Percentiles rank a stretch among this genome's conserved stretches.
These are phyloP conservation scores for Erodium texanum DNA, from an alignment of 441 rosid species.

Conservation along the genomic window DNA sequence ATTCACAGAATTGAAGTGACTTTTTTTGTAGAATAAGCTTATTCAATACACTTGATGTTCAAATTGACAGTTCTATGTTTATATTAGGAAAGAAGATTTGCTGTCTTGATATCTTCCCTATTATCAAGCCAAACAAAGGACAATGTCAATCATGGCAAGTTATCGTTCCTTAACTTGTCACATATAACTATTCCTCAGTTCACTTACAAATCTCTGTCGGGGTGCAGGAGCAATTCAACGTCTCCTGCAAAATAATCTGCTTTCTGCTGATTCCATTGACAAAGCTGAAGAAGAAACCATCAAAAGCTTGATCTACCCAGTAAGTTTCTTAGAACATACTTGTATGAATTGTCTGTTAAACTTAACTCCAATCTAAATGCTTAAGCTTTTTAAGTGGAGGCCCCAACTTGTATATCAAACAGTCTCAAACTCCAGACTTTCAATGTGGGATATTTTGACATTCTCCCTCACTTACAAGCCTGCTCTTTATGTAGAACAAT, in stretches of 20 bases:
- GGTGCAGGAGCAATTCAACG: slow-evolving; percentile 77
- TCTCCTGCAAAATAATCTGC: slow-evolving; percentile 57
- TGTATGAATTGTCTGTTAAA: slow-evolving; percentile 8
- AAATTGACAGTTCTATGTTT: slow-evolving; percentile 9
- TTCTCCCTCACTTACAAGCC: not conserved
- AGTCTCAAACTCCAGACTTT: not conserved
- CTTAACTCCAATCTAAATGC: not conserved
- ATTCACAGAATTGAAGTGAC: not conserved
- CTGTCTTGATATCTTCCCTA: slow-evolving; percentile 71
- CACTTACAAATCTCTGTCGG: too few relatives aligned
- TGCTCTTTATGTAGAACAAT: not conserved
- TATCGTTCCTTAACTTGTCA: slow-evolving; percentile 10
- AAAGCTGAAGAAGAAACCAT: slow-evolving; percentile 70
- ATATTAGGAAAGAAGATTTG: slow-evolving; percentile 77
- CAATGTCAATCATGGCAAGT: slow-evolving; percentile 64
- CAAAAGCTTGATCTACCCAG: slow-evolving; percentile 77
- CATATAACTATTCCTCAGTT: not conserved
- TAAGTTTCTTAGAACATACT: slow-evolving; percentile 23
- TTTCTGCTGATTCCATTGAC: slow-evolving; percentile 73
- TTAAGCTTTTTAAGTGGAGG: not conserved
- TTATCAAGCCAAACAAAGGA: slow-evolving; percentile 96
- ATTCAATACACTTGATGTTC: not conserved
- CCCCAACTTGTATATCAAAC: not conserved
- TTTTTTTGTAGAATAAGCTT: not conserved
- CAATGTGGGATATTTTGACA: not conserved